Evolutionary conservation across 371 early-diverging fungal genomes (phyloP).

Genomic region (Blakeslea trispora): DNA sequence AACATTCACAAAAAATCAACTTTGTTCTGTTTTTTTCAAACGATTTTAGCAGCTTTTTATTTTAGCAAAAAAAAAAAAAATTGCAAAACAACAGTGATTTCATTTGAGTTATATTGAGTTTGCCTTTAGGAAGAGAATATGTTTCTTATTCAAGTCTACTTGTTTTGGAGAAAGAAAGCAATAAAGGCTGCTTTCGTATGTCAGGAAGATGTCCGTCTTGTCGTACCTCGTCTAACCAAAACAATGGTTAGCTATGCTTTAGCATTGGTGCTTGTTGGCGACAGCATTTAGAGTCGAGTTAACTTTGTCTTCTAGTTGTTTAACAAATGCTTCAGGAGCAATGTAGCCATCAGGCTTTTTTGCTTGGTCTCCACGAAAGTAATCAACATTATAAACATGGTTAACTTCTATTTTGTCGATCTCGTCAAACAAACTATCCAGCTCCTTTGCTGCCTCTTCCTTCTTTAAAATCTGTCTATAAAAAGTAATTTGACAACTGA

Average conservation of each 20-base stretch:
- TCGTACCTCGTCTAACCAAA: not conserved
- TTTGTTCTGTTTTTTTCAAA: no score
- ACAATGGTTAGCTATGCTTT: not conserved
- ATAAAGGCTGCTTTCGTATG: not conserved
- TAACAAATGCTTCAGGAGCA: slow-evolving; percentile 17
- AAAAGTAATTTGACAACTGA: slow-evolving; percentile 35
- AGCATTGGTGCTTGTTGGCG: slow-evolving; percentile 4
- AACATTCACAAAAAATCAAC: no score
- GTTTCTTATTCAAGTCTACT: not conserved
- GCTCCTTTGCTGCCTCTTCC: slow-evolving; percentile 18
- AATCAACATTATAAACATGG: slow-evolving; percentile 37
- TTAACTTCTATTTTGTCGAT: slow-evolving; percentile 35
- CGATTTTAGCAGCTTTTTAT: no score
- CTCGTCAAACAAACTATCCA: slow-evolving; percentile 33
- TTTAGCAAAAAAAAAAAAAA: no score
- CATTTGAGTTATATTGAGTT: no score
- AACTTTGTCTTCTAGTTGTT: slow-evolving; percentile 19
- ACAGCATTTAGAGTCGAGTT: slow-evolving; percentile 2
- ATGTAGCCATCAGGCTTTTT: slow-evolving; percentile 15
- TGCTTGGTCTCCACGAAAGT: slow-evolving; percentile 29
- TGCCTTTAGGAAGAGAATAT: not conserved
- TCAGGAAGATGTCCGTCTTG: not conserved
- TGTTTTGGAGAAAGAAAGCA: not conserved
- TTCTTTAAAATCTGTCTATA: slow-evolving; percentile 32
- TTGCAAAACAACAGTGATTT: no score